Evolutionary conservation across 495 filamentous ascomycete species (phyloP).

Genomic region (Trichocladium uniseriatum): DNA sequence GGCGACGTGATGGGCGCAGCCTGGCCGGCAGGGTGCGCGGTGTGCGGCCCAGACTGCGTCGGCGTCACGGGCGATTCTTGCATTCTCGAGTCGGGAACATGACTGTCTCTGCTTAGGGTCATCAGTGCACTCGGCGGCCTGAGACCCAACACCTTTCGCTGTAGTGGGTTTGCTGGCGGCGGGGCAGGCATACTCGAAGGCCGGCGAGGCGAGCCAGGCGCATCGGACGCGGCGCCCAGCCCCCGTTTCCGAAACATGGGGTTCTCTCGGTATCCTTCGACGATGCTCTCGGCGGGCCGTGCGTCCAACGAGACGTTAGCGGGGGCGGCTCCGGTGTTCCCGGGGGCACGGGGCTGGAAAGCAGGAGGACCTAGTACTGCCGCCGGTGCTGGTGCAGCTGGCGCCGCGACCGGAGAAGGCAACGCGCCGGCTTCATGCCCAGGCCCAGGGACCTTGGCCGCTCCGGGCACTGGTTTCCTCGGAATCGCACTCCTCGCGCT

Average conservation of each 20-base stretch:
- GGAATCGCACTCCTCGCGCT: conserved; percentile 35
- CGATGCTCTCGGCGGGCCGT: neutral
- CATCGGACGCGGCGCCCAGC: neutral
- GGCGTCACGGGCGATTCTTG: conserved; percentile 11
- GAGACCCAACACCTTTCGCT: conserved; percentile 12
- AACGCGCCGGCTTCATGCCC: too few species aligned
- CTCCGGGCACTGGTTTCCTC: conserved; percentile 35
- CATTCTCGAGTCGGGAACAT: too few species aligned
- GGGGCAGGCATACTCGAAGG: neutral
- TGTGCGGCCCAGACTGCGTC: neutral
- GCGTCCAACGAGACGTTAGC: neutral
- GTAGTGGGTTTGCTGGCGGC: neutral
- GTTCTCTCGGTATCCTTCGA: conserved; percentile 15
- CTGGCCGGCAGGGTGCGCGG: neutral
- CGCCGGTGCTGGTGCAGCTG: too few species aligned
- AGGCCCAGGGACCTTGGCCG: conserved; percentile 11
- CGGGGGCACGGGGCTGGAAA: neutral
- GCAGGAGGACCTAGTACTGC: too few species aligned
- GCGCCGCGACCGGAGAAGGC: too few species aligned
- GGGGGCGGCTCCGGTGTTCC: neutral
- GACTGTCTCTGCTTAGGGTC: too few species aligned
- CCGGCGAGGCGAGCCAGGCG: neutral
- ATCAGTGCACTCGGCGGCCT: neutral
- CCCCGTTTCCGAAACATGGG: conserved; percentile 16
- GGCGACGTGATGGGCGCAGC: neutral